A percentile compares a stretch with the other conserved stretches of the same genome.
Evolutionary conservation across 2,329 filamentous ascomycete genomes (phyloP).

Genomic region (Nectriaceae sp.): DNA sequence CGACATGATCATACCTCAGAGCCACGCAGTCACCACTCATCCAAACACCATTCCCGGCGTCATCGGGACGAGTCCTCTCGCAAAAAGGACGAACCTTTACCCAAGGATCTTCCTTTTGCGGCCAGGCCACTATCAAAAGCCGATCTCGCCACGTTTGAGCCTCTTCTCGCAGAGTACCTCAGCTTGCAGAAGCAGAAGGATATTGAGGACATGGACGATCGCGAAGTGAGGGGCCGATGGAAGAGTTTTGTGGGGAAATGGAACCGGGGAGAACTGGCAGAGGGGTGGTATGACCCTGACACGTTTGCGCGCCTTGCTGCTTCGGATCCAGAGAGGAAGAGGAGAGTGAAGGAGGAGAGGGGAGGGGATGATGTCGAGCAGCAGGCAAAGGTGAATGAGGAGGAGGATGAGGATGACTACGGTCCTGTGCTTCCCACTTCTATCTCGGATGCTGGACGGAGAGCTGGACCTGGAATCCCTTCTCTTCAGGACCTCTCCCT

Average conservation of each 20-base stretch:
- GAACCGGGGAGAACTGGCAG: constrained; percentile 85
- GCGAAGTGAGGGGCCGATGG: constrained; percentile 83
- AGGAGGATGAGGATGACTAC: constrained; percentile 58
- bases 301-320: constrained; percentile 53
- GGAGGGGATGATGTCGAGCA: not conserved
- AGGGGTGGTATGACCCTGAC: constrained; percentile 90
- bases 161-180: constrained; percentile 81
- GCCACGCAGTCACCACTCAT: constrained; percentile 14
- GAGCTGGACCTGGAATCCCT: constrained; percentile 64
- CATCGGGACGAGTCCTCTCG: constrained; percentile 20
- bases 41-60: constrained; percentile 26
- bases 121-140: constrained; percentile 67
- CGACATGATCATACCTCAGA: constrained; percentile 17
- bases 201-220: constrained; percentile 68
- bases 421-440: constrained; percentile 40
- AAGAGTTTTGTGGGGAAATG: constrained; percentile 91
- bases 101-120: constrained; percentile 59
- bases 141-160: constrained; percentile 66
- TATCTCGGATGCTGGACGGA: constrained; percentile 13
- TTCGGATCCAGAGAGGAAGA: constrained; percentile 19
- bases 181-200: constrained; percentile 82
- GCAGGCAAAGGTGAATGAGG: constrained; percentile 28
- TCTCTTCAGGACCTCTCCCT: constrained; percentile 72
- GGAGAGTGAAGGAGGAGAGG: constrained; percentile 9
- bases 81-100: constrained; percentile 9